phyloP scores from a whole-genome alignment of 164 flowering plant genomes.

The Cinnamomum micranthum region DNA sequence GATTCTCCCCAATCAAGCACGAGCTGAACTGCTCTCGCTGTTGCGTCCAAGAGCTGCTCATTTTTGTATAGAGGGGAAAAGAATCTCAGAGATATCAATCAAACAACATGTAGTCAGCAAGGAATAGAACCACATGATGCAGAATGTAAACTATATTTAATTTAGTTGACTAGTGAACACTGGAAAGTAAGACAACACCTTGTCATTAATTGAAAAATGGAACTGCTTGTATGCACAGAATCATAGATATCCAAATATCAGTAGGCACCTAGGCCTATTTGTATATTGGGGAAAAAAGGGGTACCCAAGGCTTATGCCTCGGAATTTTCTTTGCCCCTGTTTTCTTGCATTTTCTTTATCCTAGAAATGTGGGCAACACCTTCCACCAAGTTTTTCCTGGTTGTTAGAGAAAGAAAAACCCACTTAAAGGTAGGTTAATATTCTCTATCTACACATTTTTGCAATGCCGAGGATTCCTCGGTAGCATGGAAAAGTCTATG shows the following conservation, averaged over 20 bases:
- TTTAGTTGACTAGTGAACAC: no score
- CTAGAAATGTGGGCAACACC: no score
- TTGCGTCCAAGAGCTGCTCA: constrained; percentile 86
- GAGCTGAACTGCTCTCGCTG: constrained; percentile 79
- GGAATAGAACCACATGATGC: neutral
- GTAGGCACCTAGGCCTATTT: neutral
- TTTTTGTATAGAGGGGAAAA: constrained; percentile 12
- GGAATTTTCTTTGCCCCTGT: no score
- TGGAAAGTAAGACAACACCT: neutral
- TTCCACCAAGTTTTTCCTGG: no score
- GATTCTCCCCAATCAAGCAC: constrained; percentile 83
- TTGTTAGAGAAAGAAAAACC: no score
- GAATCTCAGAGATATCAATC: constrained; percentile 13
- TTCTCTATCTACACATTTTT: no score
- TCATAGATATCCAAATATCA: neutral
- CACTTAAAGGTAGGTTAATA: no score
- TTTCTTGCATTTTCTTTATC: no score
- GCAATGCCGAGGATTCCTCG: no score
- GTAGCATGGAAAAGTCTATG: no score
- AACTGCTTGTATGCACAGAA: neutral
- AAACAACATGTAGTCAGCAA: neutral
- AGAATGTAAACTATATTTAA: neutral
- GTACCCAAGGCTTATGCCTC: no score
- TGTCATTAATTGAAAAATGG: neutral
- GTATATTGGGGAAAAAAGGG: no score